A percentile compares a stretch with the other conserved stretches of the same genome.
Conservation (phyloP, 495 filamentous ascomycete genomes). For the Parachaetomium inaequale region DNA sequence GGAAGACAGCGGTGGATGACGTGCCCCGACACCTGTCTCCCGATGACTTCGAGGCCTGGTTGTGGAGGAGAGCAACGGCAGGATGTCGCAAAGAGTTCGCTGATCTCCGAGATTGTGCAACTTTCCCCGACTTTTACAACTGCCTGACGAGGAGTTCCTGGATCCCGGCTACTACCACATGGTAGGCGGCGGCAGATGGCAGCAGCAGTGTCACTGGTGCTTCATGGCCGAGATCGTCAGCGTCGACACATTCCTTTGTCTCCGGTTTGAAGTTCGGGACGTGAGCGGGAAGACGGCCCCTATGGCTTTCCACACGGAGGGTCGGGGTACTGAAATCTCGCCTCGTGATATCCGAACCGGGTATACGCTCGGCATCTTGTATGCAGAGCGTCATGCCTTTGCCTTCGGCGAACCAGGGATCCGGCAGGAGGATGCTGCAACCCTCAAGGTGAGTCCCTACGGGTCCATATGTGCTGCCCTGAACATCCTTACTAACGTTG, state of each 20-base stretch:
- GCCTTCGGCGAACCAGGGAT: neutral
- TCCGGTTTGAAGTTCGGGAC: neutral
- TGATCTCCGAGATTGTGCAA: neutral
- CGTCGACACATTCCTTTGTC: neutral
- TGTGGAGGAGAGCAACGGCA: neutral
- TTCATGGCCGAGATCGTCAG: neutral
- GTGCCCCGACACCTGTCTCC: neutral
- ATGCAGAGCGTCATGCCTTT: neutral
- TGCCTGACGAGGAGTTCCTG: neutral
- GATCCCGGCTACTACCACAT: neutral
- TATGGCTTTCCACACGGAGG: neutral
- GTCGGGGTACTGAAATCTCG: neutral
- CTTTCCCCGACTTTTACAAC: neutral
- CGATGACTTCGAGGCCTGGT: neutral
- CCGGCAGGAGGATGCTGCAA: neutral
- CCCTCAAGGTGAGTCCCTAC: neutral
- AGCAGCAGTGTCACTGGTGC: neutral
- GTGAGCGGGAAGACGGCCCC: neutral
- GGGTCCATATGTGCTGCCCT: neutral
- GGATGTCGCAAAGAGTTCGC: neutral
- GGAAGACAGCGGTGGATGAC: neutral
- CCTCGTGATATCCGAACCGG: neutral
- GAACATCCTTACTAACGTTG: neutral
- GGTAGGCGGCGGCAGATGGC: neutral
- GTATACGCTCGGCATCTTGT: neutral